Conservation (phyloP, 139 green algal species). For the Dunaliella primolecta region DNA sequence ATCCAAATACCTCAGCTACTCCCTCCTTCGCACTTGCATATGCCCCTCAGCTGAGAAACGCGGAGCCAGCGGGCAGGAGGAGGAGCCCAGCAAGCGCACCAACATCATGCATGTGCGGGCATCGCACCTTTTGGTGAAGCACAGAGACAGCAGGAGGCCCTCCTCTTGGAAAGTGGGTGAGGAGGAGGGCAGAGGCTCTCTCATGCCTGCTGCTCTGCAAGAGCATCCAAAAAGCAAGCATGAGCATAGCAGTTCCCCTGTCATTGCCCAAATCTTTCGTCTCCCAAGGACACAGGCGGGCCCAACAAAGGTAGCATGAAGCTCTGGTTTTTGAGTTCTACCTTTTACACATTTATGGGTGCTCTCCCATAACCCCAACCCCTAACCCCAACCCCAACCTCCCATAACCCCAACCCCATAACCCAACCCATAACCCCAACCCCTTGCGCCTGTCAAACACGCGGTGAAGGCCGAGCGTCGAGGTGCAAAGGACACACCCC, state of each 20-base stretch:
- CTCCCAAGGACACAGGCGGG: not conserved
- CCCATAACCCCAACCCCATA: too few species aligned
- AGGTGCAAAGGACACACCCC: slow-evolving; percentile 35
- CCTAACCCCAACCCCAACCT: too few species aligned
- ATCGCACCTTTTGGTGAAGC: slow-evolving; percentile 86
- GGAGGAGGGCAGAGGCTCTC: not conserved
- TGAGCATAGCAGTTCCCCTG: not conserved
- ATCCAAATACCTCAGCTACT: too few species aligned
- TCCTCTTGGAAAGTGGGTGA: slow-evolving; percentile 78
- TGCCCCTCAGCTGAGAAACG: slow-evolving; percentile 34
- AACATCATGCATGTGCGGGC: slow-evolving; percentile 49
- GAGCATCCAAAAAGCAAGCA: not conserved
- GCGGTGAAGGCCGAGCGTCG: slow-evolving; percentile 52
- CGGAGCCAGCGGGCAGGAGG: not conserved
- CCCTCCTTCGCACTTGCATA: not conserved
- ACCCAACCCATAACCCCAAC: too few species aligned
- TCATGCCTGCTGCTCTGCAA: not conserved
- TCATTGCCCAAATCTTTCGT: not conserved
- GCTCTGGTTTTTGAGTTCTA: not conserved
- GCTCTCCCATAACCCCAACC: too few species aligned
- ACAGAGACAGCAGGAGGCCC: slow-evolving; percentile 63
- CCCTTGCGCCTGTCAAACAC: not conserved
- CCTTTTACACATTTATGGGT: not conserved
- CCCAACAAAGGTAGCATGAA: not conserved
- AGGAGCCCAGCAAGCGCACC: slow-evolving; percentile 11